Base-by-base conservation (phyloP, 1,284 basidiomycete species). In the Cryptococcus wingfieldii region DNA sequence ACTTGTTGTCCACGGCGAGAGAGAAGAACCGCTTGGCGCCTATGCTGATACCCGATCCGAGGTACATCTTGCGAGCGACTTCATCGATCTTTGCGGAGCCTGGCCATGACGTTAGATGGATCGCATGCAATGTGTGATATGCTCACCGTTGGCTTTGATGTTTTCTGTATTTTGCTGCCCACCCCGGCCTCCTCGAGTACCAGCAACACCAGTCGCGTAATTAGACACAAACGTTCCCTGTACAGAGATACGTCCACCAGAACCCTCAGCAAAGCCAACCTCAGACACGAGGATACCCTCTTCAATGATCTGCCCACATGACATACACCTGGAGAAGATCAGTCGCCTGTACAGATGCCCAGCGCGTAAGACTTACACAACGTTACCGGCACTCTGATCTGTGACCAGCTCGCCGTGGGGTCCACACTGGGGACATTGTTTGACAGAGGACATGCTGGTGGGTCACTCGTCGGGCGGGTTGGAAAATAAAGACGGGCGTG, bases 221-320 rank as follows among this genome's bases (percentile, higher is more conserved):
- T 90, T 87, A 1, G 85, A 89, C n/a, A 99, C 89, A 70, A 90
- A 96, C 14, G 89, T 88, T 18, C 96, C 96, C 71, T 95, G 90
- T 0, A 97, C 93, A 79, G 96, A 90, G 1, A 95, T 92, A 12
- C 92, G 91, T 34, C 96, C 96, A 46, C 84, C 84, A 7, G 88
- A 84, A 9, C 89, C 90, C 79, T 99, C 96, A 25, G 91, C 91
- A 68, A 99, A 99, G 0, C 87, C 87, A 58, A 98, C 85, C 72
- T 97, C 86, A 63, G 88, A 90, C 14, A 98, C 92, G 62, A 98
- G 95, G 8, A 89, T 86, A 69, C 91, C 94, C 77, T 97, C 90
- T 75, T 97, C 93, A 13, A 96, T 82, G 16, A 98, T 91, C 12
- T 86, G 88, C 52, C 90, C 90, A 66, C 92, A 96, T 62, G 82